These are phyloP conservation scores for Entomortierella chlamydospora DNA, from an alignment of 192 early-diverging fungal genomes.

Conservation along the genomic window DNA sequence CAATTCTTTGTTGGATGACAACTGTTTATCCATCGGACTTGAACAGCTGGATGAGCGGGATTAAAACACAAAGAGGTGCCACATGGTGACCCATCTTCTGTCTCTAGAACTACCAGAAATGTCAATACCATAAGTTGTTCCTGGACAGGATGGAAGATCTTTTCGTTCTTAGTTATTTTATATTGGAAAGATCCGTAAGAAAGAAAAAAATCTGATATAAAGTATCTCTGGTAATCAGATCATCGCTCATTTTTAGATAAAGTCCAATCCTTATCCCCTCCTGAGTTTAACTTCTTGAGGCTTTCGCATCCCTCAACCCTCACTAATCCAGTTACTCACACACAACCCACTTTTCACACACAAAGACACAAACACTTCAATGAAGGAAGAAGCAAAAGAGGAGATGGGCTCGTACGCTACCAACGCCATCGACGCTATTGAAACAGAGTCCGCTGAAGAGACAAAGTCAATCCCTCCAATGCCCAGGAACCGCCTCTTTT, in stretches of 20 bases:
- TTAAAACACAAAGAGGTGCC: no score
- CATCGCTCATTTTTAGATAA: no score
- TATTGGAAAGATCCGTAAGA: no score
- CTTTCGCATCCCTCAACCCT: neutral
- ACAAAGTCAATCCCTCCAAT: neutral
- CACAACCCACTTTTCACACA: neutral
- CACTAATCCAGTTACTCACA: neutral
- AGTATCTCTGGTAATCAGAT: neutral
- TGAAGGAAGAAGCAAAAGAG: no score
- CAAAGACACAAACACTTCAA: neutral
- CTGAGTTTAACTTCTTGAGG: neutral
- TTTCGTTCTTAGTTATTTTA: no score
- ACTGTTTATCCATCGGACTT: no score
- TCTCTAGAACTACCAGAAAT: neutral
- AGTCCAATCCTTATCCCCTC: neutral
- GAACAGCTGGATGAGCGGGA: no score
- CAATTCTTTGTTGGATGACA: no score
- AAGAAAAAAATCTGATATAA: slow-evolving; percentile 1
- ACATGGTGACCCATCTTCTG: no score
- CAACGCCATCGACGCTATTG: neutral
- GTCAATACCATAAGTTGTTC: neutral
- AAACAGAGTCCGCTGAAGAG: neutral
- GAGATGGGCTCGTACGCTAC: neutral
- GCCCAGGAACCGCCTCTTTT: slow-evolving; percentile 24
- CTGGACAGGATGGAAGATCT: neutral